Evolutionary conservation across 208 protist species (phyloP), one percentile per base, ranked within the genome.

Genomic region (Naegleria gruberi): DNA sequence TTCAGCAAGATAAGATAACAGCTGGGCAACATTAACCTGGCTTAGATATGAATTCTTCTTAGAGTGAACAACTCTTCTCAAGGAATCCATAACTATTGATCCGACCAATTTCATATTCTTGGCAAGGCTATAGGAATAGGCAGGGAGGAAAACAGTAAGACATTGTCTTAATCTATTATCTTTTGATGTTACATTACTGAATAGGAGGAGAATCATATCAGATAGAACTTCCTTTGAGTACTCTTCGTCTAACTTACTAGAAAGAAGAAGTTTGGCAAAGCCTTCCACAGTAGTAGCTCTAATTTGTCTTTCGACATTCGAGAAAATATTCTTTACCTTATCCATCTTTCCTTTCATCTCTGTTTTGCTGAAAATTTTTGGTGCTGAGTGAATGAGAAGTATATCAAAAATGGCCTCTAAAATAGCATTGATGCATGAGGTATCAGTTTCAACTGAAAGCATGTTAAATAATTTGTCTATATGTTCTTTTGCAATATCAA

Each of bases 71-170:
- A 87, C 44, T 23, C 83, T 7, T 46, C 41, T 6, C 40, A 87
- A 19, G 44, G 83, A 57, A 26, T 34, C 6, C 1, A 87, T 34
- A n/a, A 55, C 42, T 41, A 87, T 19, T 4, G 23, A 42, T 57
- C 43, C 12, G 4, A 87, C 30, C 10, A 8, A 57, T 30, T 55
- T 55, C 43, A 55, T 55, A 55, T 55, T 87, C 6, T 26, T 40
- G 12, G 23, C 6, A 87, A 10, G 37, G 1, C 10, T 30, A 17
- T 44, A 87, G 6, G 43, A 2, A 55, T 55, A 87, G 37, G 83
- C 83, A 55, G 83, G 83, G 6, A 87, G 41, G n/a, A 87, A 87
- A 0, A 87, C 30, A 8, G 83, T 41, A 55, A 87, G 83, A 40
- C 83, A 87, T 55, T 87, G 83, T 23, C 44, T 19, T 40, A 87